Base-by-base conservation (phyloP, 192 early-diverging fungal species). In the Mortierella antarctica region DNA sequence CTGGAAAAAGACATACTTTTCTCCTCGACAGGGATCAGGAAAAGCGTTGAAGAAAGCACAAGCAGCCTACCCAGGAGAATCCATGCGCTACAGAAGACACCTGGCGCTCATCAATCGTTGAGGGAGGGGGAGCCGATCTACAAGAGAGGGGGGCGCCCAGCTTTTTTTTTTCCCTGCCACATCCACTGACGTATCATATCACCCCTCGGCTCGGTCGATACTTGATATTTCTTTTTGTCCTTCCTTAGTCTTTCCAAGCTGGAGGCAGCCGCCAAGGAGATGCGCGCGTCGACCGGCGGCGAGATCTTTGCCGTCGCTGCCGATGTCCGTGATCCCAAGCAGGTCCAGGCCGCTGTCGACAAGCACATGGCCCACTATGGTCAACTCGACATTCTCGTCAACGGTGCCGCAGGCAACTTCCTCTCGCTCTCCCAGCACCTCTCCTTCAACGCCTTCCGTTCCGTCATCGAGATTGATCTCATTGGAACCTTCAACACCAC, bases 401-500 rank as follows among this genome's bases (percentile, higher is more conserved):
- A 77, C 31, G 84, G 84, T 21, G 84, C 84, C 18, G 92, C 93
- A 14, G 93, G 93, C 23, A 95, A 95, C 82, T 95, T 95, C 67
- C 75, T 95, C 47, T 81, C 90, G 14, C 77, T 91, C 41, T 89
- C 87, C 41, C 88, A 91, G 55, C 70, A 86, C 40, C 79, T 95
- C 7, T 91, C 89, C 5, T 86, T 89, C 54, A 91, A 91, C 67
- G 93, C 90, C 31, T 95, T 94, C 87, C 86, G 87, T 21, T 88
- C 91, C 42, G 89, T 91, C 7, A 85, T 90, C 61, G 89, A 89
- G 50, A 90, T 90, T 59, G 89, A 92, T 82, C 80, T 90, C 18
- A 78, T 91, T 39, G 93, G 93, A 12, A 94, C 93, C 41, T 95
- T 92, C 85, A 93, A 94, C 82, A 85, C 91, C 12, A 88, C 88